Evolutionary conservation across 2,329 filamentous ascomycete genomes (phyloP).

Genomic region (Fusarium sp.): DNA sequence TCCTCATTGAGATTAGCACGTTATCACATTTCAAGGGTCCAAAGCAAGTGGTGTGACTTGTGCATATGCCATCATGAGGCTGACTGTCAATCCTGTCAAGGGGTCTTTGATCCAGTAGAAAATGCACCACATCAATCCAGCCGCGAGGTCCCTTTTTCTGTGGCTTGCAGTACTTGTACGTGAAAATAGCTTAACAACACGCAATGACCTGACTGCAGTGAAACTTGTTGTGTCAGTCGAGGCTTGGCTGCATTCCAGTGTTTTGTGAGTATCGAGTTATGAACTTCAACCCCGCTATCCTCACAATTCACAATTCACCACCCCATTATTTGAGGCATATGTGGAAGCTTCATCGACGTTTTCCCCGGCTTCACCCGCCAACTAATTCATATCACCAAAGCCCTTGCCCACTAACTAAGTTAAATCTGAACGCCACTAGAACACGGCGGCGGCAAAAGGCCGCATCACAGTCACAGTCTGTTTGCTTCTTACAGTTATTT

Average conservation of each 20-base stretch:
- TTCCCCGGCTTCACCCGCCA: slow-evolving; percentile 7
- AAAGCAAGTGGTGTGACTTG: slow-evolving; percentile 38
- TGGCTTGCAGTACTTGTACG: not conserved
- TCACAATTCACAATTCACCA: not conserved
- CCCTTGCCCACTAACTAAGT: slow-evolving; percentile 13
- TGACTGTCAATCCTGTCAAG: slow-evolving; percentile 29
- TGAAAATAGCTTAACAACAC: not conserved
- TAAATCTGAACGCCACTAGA: slow-evolving; percentile 1
- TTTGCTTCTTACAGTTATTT: not conserved
- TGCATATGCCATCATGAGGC: slow-evolving; percentile 40
- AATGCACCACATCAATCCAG: not conserved
- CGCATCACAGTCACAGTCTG: not conserved
- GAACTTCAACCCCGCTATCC: not conserved
- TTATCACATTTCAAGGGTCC: slow-evolving; percentile 25
- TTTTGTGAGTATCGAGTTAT: not conserved
- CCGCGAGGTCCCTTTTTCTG: not conserved
- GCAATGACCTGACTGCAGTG: not conserved
- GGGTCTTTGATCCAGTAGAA: slow-evolving; percentile 9
- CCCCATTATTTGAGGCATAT: slow-evolving; percentile 11
- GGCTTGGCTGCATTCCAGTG: not conserved
- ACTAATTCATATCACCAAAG: slow-evolving; percentile 1
- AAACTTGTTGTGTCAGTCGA: not conserved
- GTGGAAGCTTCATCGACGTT: not conserved
- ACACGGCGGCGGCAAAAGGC: not conserved
- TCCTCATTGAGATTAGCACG: slow-evolving; percentile 36